Evolutionary conservation across 73 alveolate species (phyloP).

Genomic region (Urostyla sp.): DNA sequence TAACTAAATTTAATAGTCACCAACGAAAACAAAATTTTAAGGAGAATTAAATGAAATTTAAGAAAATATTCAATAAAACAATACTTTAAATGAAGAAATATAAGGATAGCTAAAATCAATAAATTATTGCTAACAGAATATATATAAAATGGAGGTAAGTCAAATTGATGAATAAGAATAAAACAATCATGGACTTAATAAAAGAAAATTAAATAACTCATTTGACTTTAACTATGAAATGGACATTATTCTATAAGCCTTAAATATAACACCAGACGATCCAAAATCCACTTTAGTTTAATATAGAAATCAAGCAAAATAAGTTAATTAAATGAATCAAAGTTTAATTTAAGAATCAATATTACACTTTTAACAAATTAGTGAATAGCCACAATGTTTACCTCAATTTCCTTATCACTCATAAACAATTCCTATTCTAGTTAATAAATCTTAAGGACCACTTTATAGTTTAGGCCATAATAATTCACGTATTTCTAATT

Average conservation of each 20-base stretch:
- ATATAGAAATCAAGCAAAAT: constrained; percentile 9
- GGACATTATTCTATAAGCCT: constrained; percentile 33
- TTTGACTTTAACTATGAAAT: constrained; percentile 2
- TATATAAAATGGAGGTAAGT: no score
- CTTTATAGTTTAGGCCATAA: constrained; percentile 7
- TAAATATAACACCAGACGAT: constrained; percentile 43
- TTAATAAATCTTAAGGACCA: not conserved
- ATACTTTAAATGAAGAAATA: no score
- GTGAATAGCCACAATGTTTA: constrained; percentile 11
- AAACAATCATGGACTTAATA: constrained; percentile 32
- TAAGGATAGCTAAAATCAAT: no score
- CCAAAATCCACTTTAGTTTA: constrained; percentile 28
- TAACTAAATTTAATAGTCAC: no score
- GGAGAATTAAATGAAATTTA: no score
- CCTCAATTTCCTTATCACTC: constrained; percentile 21
- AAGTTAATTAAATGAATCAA: not conserved
- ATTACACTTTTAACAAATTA: not conserved
- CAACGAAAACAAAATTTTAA: no score
- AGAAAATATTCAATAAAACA: no score
- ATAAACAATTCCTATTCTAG: not conserved
- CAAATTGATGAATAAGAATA: constrained; percentile 10
- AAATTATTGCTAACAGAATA: no score
- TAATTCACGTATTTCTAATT: constrained; percentile 3
- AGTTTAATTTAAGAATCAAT: not conserved
- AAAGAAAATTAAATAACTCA: constrained; percentile 1